These are phyloP conservation scores for Aspergillus fischeri DNA, from an alignment of 2,329 filamentous ascomycete genomes.

Conservation along the genomic window DNA sequence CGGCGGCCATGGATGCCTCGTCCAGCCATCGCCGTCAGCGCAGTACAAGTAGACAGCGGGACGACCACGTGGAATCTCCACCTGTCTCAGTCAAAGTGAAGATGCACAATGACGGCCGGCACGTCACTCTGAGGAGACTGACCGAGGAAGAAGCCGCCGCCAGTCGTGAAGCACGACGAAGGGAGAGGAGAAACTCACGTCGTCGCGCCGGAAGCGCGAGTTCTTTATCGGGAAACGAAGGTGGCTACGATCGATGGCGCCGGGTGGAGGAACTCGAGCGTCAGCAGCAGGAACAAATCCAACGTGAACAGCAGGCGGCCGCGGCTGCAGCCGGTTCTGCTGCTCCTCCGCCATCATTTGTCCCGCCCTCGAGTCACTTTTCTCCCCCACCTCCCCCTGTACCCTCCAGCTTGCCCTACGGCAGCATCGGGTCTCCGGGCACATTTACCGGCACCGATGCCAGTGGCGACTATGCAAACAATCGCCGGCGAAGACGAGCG, in stretches of 20 bases:
- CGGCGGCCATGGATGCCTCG: constrained; percentile 28
- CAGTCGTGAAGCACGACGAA: constrained; percentile 52
- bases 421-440: constrained; percentile 39
- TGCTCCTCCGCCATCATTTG: constrained; percentile 21
- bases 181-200: constrained; percentile 41
- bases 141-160: constrained; percentile 61
- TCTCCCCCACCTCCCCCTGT: constrained; percentile 34
- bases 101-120: constrained; percentile 60
- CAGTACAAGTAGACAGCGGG: constrained; percentile 29
- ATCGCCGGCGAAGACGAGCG: constrained; percentile 50
- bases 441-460: constrained; percentile 47
- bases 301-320: constrained; percentile 34
- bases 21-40: constrained; percentile 29
- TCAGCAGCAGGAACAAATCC: constrained; percentile 43
- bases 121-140: constrained; percentile 59
- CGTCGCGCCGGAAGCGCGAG: constrained; percentile 38
- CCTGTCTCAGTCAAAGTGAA: constrained; percentile 62
- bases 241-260: constrained; percentile 42
- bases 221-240: constrained; percentile 40
- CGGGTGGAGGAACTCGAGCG: constrained; percentile 48
- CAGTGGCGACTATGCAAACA: constrained; percentile 50
- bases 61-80: constrained; percentile 50
- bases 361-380: constrained; percentile 24
- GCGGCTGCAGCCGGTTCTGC: constrained; percentile 21
- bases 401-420: constrained; percentile 39